Conservation (phyloP, 2,329 filamentous ascomycete genomes). For the Penicillium sp. region DNA sequence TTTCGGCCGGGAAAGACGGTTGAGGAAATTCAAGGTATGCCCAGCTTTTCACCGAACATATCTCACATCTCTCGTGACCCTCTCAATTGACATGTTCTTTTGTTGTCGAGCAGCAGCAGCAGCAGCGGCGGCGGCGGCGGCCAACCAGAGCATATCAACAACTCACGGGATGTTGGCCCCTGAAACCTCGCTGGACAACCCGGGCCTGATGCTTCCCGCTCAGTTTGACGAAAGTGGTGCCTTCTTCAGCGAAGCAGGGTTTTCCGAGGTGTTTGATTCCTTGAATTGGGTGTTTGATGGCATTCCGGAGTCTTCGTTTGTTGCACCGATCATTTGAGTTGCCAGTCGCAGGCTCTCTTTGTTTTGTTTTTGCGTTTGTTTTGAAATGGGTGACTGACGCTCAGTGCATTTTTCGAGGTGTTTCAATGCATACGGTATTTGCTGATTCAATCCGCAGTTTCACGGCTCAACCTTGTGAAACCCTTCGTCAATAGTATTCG, state of each 20-base stretch:
- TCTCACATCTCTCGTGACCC: neutral
- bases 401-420: too few relatives aligned
- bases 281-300: slow-evolving; percentile 90
- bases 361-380: too few relatives aligned
- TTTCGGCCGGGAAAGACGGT: slow-evolving; percentile 59
- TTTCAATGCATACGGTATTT: too few relatives aligned
- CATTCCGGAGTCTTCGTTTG: slow-evolving; percentile 59
- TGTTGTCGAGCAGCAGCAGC: too few relatives aligned
- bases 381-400: too few relatives aligned
- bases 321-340: slow-evolving; percentile 23
- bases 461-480: too few relatives aligned
- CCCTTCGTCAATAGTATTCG: too few relatives aligned
- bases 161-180: slow-evolving; percentile 23
- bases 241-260: slow-evolving; percentile 44
- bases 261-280: slow-evolving; percentile 75
- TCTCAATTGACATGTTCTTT: neutral
- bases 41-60: neutral
- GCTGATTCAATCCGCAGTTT: too few relatives aligned
- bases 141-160: slow-evolving; percentile 34
- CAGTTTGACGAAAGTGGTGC: slow-evolving; percentile 33
- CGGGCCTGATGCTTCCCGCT: slow-evolving; percentile 27
- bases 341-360: too few relatives aligned
- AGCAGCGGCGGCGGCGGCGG: slow-evolving; percentile 18
- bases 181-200: slow-evolving; percentile 27
- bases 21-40: slow-evolving; percentile 60